Evolutionary conservation across 129 eudicot species (phyloP).

Genomic region (Deinandra increscens): DNA sequence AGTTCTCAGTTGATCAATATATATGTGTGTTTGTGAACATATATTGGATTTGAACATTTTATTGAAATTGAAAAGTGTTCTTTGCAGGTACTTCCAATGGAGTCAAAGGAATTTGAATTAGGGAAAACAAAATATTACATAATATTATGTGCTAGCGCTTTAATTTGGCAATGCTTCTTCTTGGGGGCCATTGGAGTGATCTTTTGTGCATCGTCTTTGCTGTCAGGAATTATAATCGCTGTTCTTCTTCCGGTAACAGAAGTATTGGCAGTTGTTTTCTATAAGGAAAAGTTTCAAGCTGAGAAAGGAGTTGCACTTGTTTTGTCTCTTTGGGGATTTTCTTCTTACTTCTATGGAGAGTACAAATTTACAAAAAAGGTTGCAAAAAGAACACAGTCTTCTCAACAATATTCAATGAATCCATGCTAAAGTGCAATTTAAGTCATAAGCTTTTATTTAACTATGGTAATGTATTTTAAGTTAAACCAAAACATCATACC

Average conservation of each 20-base stretch:
- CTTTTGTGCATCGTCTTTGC: constrained; percentile 41
- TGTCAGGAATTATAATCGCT: constrained; percentile 45
- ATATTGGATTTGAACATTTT: no score
- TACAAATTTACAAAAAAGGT: neutral
- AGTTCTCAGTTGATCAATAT: no score
- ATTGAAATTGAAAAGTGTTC: neutral
- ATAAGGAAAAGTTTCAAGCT: constrained; percentile 40
- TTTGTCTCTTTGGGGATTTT: constrained; percentile 53
- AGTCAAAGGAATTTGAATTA: constrained; percentile 32
- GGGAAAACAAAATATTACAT: constrained; percentile 34
- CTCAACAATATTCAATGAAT: constrained; percentile 18
- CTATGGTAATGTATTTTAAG: no score
- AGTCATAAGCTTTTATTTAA: neutral
- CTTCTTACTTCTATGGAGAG: constrained; percentile 48
- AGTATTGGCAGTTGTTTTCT: constrained; percentile 37
- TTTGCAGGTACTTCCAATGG: constrained; percentile 32
- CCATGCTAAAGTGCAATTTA: neutral
- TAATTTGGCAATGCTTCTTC: constrained; percentile 54
- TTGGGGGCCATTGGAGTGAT: constrained; percentile 50
- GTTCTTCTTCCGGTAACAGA: constrained; percentile 43
- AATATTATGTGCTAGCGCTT: constrained; percentile 32
- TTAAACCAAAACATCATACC: no score
- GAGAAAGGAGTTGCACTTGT: constrained; percentile 47
- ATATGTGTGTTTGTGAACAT: no score
- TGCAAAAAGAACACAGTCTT: neutral